Conservation (phyloP, 1,139 yeast genomes). For the Casaregolazyma suthepensis region DNA sequence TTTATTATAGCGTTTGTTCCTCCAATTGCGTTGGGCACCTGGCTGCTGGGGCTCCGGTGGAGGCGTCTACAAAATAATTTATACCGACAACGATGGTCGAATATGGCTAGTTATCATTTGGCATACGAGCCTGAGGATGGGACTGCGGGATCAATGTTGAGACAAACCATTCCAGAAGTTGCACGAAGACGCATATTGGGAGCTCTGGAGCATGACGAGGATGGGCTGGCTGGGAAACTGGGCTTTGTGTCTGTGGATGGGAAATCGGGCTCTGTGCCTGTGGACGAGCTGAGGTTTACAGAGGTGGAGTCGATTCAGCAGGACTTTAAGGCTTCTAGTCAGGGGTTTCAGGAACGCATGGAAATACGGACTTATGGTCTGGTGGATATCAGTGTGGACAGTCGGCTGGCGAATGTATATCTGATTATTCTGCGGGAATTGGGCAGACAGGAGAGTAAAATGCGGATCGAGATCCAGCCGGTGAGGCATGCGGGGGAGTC, state of each 20-base stretch:
- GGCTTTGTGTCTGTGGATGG: too few relatives aligned
- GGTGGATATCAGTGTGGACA: slow-evolving; percentile 10
- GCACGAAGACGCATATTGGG: slow-evolving; percentile 21
- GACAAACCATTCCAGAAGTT: slow-evolving; percentile 9
- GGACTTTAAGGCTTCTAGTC: slow-evolving; percentile 21
- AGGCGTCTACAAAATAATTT: slow-evolving; percentile 16
- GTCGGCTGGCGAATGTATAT: slow-evolving; percentile 18
- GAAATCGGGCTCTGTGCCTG: too few relatives aligned
- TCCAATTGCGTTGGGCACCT: slow-evolving; percentile 18
- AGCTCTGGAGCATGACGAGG: slow-evolving; percentile 23
- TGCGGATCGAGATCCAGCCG: slow-evolving; percentile 19
- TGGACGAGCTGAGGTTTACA: slow-evolving; percentile 15
- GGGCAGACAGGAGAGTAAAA: slow-evolving; percentile 10
- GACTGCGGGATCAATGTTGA: neutral
- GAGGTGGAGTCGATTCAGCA: slow-evolving; percentile 22
- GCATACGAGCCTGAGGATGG: slow-evolving; percentile 15
- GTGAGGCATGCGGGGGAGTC: slow-evolving; percentile 4
- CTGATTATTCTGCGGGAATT: slow-evolving; percentile 14
- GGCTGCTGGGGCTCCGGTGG: slow-evolving; percentile 19
- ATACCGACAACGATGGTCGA: slow-evolving; percentile 26
- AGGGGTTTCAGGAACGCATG: slow-evolving; percentile 22
- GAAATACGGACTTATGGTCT: slow-evolving; percentile 17
- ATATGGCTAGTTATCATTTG: slow-evolving; percentile 25
- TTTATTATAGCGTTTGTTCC: slow-evolving; percentile 10
- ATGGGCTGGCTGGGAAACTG: slow-evolving; percentile 19